A percentile compares a stretch with the other conserved stretches of the same genome.
Conservation (phyloP, 345 rosid genomes). For the Corchorus capsularis region DNA sequence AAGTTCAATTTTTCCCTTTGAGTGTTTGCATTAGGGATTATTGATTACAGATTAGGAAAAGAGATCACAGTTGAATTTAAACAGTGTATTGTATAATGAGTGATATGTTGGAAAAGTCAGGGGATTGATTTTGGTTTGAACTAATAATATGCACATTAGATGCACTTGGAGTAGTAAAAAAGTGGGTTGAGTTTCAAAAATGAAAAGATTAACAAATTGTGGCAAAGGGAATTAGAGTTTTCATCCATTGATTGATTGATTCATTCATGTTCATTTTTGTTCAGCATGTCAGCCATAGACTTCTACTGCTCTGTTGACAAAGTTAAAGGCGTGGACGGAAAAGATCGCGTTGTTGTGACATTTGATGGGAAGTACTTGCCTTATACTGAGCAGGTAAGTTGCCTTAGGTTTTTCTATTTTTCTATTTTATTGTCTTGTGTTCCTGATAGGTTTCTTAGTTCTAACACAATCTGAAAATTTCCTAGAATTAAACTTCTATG, state of each 20-base stretch:
- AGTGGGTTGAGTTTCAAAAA: not conserved
- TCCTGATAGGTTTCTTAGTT: not conserved
- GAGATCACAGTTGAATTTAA: not conserved
- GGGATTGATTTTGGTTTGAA: not conserved
- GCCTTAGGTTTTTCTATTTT: conserved; percentile 7
- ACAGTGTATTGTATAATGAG: not conserved
- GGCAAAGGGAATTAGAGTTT: not conserved
- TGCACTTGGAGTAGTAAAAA: not conserved
- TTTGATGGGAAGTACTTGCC: conserved; percentile 91
- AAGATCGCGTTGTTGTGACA: conserved; percentile 76
- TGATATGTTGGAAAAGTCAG: not conserved
- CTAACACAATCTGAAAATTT: too few species aligned
- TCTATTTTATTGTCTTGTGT: not conserved
- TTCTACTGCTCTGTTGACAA: conserved; percentile 95
- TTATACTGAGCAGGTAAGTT: conserved; percentile 73
- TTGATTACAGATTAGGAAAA: not conserved
- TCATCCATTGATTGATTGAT: not conserved
- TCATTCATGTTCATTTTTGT: conserved; percentile 3
- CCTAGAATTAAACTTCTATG: too few species aligned
- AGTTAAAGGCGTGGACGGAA: conserved; percentile 80
- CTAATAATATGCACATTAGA: not conserved
- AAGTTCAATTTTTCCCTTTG: not conserved
- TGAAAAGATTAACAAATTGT: not conserved
- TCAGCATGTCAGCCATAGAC: conserved; percentile 94
- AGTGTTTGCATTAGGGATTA: not conserved